Conservation (phyloP, 176 grass and related monocot genomes). For the Hordeum marinum region DNA sequence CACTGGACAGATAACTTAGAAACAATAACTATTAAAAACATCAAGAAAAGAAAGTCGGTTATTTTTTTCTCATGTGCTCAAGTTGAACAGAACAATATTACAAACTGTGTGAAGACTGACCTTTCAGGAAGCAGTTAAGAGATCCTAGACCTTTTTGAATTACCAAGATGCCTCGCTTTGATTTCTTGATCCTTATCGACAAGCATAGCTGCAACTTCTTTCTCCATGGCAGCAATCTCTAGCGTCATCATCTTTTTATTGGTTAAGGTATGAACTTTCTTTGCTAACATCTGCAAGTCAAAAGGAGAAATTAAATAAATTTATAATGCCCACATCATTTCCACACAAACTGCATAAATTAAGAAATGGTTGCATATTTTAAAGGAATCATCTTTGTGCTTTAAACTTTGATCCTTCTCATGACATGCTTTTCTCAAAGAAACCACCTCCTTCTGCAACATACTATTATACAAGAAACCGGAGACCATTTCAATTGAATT, state of each 20-base stretch:
- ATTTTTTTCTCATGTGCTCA: no score
- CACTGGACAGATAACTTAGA: no score
- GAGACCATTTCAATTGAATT: slow-evolving; percentile 70
- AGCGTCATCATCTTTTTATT: slow-evolving; percentile 97
- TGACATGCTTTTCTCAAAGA: slow-evolving; percentile 80
- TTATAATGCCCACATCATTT: neutral
- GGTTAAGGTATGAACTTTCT: slow-evolving; percentile 91
- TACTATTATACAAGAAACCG: no score
- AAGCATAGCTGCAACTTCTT: no score
- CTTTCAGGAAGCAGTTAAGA: no score
- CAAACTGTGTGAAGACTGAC: no score
- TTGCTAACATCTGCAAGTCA: slow-evolving; percentile 62
- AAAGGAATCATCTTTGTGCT: slow-evolving; percentile 91
- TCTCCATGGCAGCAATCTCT: no score
- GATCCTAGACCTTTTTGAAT: slow-evolving; percentile 53
- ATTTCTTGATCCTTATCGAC: slow-evolving; percentile 80
- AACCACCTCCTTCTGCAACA: slow-evolving; percentile 91
- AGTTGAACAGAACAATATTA: no score
- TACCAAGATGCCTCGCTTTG: slow-evolving; percentile 58
- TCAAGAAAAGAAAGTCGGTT: slow-evolving; percentile 33
- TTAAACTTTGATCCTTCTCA: slow-evolving; percentile 88
- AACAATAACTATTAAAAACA: no score
- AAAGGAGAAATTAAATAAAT: neutral
- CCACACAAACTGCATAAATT: slow-evolving; percentile 6
- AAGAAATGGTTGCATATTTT: slow-evolving; percentile 42